Conservation (phyloP, 1,284 basidiomycete genomes). For the Ustilago cynodontis region DNA sequence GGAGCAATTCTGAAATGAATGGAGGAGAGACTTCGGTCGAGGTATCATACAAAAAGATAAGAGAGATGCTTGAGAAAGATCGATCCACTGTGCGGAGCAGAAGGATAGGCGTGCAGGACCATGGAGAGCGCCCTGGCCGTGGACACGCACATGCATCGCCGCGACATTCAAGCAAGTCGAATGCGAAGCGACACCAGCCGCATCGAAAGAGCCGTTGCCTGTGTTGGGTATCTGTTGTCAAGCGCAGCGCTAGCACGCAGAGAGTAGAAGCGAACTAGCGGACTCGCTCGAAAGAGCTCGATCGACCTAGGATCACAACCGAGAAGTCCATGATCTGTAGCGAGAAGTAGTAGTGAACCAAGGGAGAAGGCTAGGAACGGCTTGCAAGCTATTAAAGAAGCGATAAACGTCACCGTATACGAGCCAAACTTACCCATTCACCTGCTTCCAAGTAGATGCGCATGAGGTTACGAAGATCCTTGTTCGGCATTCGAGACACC, state of each 20-base stretch:
- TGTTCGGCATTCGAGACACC: slow-evolving; percentile 59
- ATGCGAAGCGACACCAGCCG: neutral
- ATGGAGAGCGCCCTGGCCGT: neutral
- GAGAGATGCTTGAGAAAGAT: neutral
- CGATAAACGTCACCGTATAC: neutral
- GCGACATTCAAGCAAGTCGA: too few species aligned
- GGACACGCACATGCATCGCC: too few species aligned
- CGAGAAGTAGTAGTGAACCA: neutral
- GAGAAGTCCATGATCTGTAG: slow-evolving; percentile 65
- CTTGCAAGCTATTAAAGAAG: neutral
- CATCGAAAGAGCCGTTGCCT: neutral
- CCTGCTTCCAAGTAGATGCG: slow-evolving; percentile 67
- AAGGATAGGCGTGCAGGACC: neutral
- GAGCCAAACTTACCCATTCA: slow-evolving; percentile 63
- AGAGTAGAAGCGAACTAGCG: slow-evolving; percentile 33
- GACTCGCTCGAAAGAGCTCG: slow-evolving; percentile 65
- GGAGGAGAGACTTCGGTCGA: neutral
- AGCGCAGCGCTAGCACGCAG: too few species aligned
- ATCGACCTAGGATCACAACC: slow-evolving; percentile 67
- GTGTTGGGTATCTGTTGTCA: slow-evolving; percentile 19
- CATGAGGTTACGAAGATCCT: slow-evolving; percentile 64
- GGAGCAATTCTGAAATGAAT: neutral
- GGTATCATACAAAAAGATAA: neutral
- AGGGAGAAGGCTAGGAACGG: slow-evolving; percentile 4
- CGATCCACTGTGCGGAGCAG: neutral